Conservation (phyloP, 1,284 basidiomycete genomes). For the Garcileccinum viscosum region DNA sequence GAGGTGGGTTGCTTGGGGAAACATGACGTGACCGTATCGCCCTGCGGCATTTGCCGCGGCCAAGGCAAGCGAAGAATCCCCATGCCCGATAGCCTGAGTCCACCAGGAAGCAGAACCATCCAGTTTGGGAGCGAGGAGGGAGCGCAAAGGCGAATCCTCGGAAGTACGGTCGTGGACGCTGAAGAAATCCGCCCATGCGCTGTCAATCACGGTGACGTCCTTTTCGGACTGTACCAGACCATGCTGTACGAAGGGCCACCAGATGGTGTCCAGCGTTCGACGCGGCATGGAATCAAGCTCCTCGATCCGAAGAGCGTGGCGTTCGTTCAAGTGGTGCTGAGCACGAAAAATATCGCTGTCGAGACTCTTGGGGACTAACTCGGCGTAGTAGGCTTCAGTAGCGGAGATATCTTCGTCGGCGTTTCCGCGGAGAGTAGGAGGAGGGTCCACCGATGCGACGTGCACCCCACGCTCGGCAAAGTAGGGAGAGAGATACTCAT, state of each 20-base stretch:
- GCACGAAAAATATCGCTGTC: conserved; percentile 55
- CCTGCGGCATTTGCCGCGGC: conserved; percentile 92
- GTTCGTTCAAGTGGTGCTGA: conserved; percentile 66
- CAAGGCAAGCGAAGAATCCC: conserved; percentile 75
- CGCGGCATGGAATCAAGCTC: conserved; percentile 81
- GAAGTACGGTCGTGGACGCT: conserved; percentile 58
- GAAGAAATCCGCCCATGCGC: conserved; percentile 88
- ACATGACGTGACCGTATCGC: conserved; percentile 96
- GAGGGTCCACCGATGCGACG: conserved; percentile 62
- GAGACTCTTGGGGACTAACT: conserved; percentile 44
- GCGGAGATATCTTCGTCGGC: conserved; percentile 54
- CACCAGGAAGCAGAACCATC: conserved; percentile 98
- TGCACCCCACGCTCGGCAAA: conserved; percentile 77
- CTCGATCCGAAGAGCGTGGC: conserved; percentile 68
- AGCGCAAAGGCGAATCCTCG: conserved; percentile 19
- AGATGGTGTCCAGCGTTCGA: conserved; percentile 80
- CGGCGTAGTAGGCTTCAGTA: conserved; percentile 77
- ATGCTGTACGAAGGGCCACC: conserved; percentile 99
- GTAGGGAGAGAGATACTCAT: conserved; percentile 81
- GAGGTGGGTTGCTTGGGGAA: conserved; percentile 86
- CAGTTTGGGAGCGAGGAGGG: conserved; percentile 74
- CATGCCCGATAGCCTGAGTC: conserved; percentile 94
- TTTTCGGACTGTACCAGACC: conserved; percentile 68
- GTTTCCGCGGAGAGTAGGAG: conserved; percentile 61
- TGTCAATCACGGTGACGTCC: conserved; percentile 91